Conservation (phyloP, 495 filamentous ascomycete genomes). For the Cetradonia linearis region DNA sequence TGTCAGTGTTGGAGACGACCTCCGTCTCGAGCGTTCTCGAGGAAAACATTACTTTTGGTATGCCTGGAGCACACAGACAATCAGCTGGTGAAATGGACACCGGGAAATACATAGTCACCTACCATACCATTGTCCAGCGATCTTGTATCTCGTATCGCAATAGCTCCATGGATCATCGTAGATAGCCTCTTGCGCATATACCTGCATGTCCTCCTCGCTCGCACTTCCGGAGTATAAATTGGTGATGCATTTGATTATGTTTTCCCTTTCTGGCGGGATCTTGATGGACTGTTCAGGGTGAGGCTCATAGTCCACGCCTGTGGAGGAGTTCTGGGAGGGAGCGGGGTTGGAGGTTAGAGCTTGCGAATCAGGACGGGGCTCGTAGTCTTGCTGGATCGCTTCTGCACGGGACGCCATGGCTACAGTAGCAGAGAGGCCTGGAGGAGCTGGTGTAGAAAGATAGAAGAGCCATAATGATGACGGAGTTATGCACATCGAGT, state of each 20-base stretch:
- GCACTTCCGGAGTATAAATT: conserved; percentile 39
- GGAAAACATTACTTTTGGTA: conserved; percentile 35
- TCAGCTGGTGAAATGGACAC: background rate
- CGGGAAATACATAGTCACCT: background rate
- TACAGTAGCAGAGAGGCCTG: background rate
- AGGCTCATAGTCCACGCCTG: conserved; percentile 37
- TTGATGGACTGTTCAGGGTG: conserved; percentile 32
- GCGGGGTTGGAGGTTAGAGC: conserved; percentile 26
- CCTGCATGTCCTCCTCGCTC: conserved; percentile 39
- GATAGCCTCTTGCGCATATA: conserved; percentile 37
- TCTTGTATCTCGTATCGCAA: conserved; percentile 41
- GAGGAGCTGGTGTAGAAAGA: background rate
- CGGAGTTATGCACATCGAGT: too few species aligned
- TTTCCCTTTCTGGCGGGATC: conserved; percentile 27
- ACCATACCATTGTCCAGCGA: conserved; percentile 43
- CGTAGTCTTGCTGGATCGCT: conserved; percentile 25
- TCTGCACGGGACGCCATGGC: conserved; percentile 27
- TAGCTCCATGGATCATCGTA: conserved; percentile 44
- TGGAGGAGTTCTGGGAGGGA: conserved; percentile 27
- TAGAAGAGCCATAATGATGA: background rate
- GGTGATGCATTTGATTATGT: conserved; percentile 34
- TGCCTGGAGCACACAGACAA: conserved; percentile 13
- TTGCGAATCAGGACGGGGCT: conserved; percentile 30
- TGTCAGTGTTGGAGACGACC: conserved; percentile 30
- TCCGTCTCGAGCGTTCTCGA: conserved; percentile 35